These are phyloP conservation scores for Fusarium concolor DNA, from an alignment of 2,329 filamentous ascomycete genomes.

Conservation along the genomic window DNA sequence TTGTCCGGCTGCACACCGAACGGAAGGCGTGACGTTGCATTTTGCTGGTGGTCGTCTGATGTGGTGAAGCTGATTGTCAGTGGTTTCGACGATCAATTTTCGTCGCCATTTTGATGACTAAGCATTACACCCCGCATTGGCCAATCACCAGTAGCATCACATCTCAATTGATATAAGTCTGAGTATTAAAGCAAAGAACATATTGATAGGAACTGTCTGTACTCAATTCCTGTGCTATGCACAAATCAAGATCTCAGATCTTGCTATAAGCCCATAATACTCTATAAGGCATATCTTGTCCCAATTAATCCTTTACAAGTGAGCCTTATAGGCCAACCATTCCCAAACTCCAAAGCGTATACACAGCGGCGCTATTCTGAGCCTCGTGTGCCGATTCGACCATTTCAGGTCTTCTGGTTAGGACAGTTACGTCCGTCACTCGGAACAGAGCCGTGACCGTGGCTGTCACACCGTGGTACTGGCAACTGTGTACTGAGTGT, in stretches of 20 bases:
- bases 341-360: conserved; percentile 37
- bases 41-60: conserved; percentile 40
- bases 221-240: conserved; percentile 36
- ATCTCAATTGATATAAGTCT: not conserved
- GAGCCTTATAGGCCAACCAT: conserved; percentile 31
- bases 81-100: conserved; percentile 41
- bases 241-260: conserved; percentile 41
- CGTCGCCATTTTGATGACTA: conserved; percentile 37
- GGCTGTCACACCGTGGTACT: conserved; percentile 49
- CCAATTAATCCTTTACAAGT: conserved; percentile 38
- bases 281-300: conserved; percentile 28
- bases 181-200: conserved; percentile 16
- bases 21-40: conserved; percentile 56
- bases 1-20: conserved; percentile 52
- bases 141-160: conserved; percentile 28
- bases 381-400: conserved; percentile 40
- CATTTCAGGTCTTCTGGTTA: conserved; percentile 45
- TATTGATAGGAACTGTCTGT: conserved; percentile 37
- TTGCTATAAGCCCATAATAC: conserved; percentile 34
- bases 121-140: conserved; percentile 29
- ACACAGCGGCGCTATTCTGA: conserved; percentile 29
- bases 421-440: conserved; percentile 47
- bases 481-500: conserved; percentile 38
- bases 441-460: conserved; percentile 41
- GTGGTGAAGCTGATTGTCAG: conserved; percentile 29